These are phyloP conservation scores for Xylogone sp. DNA, from an alignment of 2,329 filamentous ascomycete species.

Conservation along the genomic window DNA sequence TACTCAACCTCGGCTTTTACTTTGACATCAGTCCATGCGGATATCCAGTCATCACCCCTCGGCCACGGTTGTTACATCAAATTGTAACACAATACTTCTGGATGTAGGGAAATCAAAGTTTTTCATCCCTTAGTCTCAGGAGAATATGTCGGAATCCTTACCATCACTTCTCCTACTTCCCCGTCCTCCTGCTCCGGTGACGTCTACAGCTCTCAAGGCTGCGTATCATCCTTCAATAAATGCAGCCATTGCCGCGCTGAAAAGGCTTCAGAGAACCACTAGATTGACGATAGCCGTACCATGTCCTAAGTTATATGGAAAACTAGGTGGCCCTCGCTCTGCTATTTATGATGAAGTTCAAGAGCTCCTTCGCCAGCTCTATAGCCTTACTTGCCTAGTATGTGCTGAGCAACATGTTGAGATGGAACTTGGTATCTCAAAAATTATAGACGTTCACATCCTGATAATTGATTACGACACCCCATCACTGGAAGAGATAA, in stretches of 20 bases:
- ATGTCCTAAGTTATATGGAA: constrained; percentile 50
- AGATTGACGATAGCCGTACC: constrained; percentile 50
- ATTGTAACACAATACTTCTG: no score
- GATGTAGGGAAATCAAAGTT: no score
- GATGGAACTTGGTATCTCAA: constrained; percentile 61
- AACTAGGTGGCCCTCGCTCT: constrained; percentile 47
- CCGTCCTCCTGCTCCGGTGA: constrained; percentile 54
- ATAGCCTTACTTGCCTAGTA: constrained; percentile 72
- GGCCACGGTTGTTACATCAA: no score
- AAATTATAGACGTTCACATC: constrained; percentile 72
- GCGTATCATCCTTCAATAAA: constrained; percentile 59
- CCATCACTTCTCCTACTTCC: constrained; percentile 61
- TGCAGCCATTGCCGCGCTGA: constrained; percentile 48
- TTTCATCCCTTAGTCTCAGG: no score
- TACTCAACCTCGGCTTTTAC: no score
- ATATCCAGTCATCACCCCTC: no score
- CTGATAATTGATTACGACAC: constrained; percentile 64
- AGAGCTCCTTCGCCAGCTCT: constrained; percentile 69
- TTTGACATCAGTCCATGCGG: no score
- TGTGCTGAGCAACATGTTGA: constrained; percentile 54
- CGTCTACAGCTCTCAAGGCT: constrained; percentile 46
- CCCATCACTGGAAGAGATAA: constrained; percentile 38
- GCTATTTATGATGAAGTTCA: constrained; percentile 64
- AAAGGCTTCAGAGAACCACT: constrained; percentile 29
- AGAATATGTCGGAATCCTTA: constrained; percentile 16